Base-by-base conservation (phyloP, 352 stramenopile genomes). In the Phytophthora uliginosa region DNA sequence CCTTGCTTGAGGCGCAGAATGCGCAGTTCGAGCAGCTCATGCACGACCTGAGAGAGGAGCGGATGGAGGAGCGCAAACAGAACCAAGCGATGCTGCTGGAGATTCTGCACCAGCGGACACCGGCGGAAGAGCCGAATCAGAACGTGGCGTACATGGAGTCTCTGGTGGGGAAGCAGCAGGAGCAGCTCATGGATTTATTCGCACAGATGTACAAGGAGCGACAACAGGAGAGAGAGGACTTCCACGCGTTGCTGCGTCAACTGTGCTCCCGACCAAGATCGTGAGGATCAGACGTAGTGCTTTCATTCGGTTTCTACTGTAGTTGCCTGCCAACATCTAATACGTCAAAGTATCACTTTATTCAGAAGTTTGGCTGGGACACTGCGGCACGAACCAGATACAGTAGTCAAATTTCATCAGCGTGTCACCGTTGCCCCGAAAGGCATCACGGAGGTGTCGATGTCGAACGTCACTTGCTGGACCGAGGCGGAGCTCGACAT, bases 101-200 rank as follows among this genome's bases (percentile, higher is more conserved):
- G n/a, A 73, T 78, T 15, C 38, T 82, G 38, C 63, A 76, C 13
- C 71, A 77, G 20, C 74, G 77, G 50, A 71, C 67, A 5, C 69
- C 76, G 2, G 7, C 59, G n/a, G 74, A 78, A 71, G 66, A 78
- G 26, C 40, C 24, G 0, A 58, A 34, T 17, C 40, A 76, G 59
- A 79, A 69, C 31, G 50, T 62, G n/a, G 52, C 36, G 1, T 74
- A 70, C 55, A 65, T 81, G 51, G 66, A 80, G n/a, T 63, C 72
- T 15, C 59, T 84, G 5, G 66, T 81, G 7, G 51, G 45, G 15
- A 81, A 78, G 34, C 77, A 82, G 58, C 76, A 79, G 18, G 61
- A 81, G 36, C 77, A 84, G 33, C 66, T 84, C 42, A 63, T 84
- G 67, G 73, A 73, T 66, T 67, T 81, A 59, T 84, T 82, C 38